Conservation (phyloP, 2,329 filamentous ascomycete genomes). For the Pseudogymnoascus sp. region DNA sequence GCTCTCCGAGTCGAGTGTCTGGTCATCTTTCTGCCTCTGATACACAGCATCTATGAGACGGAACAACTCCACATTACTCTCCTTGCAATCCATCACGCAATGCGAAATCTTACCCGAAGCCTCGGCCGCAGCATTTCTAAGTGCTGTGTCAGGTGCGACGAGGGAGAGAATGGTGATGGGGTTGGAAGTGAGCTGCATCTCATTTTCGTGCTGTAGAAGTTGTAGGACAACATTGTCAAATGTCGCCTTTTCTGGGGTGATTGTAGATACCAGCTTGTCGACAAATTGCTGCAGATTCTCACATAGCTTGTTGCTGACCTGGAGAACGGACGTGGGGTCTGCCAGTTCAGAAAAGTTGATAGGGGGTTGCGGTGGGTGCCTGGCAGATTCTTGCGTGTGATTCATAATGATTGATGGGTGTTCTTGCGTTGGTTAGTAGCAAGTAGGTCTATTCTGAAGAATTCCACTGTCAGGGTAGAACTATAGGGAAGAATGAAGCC, state of each 20-base stretch:
- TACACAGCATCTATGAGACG: background rate
- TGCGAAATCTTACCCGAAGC: background rate
- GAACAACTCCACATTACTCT: background rate
- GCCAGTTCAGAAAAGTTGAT: background rate
- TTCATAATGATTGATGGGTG: background rate
- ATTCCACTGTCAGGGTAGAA: background rate
- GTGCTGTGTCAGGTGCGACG: background rate
- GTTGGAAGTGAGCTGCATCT: constrained; percentile 42
- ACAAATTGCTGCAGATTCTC: background rate
- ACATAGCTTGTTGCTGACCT: background rate
- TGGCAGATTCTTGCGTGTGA: background rate
- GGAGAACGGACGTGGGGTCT: background rate
- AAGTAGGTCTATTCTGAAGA: background rate
- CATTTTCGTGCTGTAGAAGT: constrained; percentile 41
- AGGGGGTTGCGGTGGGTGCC: background rate
- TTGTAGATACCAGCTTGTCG: background rate
- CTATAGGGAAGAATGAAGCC: background rate
- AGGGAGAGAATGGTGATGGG: constrained; percentile 47
- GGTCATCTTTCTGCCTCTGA: background rate
- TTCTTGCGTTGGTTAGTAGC: background rate
- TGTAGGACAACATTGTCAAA: constrained; percentile 39
- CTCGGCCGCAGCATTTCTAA: background rate
- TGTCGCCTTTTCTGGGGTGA: constrained; percentile 33
- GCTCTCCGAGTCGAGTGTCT: background rate
- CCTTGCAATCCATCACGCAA: background rate